Evolutionary conservation across 169 alveolate genomes (phyloP), one percentile per base, ranked within the genome.

Genomic region (Eimeria tenella): DNA sequence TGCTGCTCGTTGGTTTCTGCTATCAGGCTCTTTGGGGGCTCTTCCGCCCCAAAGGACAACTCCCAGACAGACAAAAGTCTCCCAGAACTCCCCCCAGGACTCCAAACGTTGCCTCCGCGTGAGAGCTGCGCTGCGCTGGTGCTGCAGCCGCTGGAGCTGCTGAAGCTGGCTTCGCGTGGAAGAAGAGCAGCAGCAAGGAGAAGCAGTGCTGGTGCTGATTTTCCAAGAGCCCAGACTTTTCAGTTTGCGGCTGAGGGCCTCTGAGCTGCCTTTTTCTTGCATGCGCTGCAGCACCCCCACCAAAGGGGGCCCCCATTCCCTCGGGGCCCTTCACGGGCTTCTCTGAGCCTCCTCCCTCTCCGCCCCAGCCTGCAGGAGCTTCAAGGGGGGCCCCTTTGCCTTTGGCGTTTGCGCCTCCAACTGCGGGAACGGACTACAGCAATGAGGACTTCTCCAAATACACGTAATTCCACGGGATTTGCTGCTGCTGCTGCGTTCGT

Each of bases 361-460:
- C 87, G 11, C 58, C 86, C 23, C 21, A 13, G 1, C 13, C 86
- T 42, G 11, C 42, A 19, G 68, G 87, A 49, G 50, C 87, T 25
- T 6, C 87, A 9, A 23, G 70, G 31, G 77, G 77, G 70, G 42
- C 68, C 53, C 49, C 71, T 52, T 23, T 53, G 42, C 25, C 87
- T 10, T n/a, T 79, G 4, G 25, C 84, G 7, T 74, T 74, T 17
- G 8, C 84, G 9, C 71, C 87, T 42, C 75, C 75, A 17, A 82
- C 90, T 0, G 31, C 9, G 75, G 90, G 25, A 49, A 60, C 55
- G 5, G 90, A 82, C 53, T 82, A 82, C 58, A 25, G 15, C 75
- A n/a, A 31, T 11, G 90, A 82, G 58, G 90, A 82, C 75, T 82
- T 82, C 62, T 82, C 90, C 77, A 82, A 60, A 25, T 82, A 82